Evolutionary conservation across 75 land plant genomes (phyloP), one percentile per base, ranked within the genome.

Genomic region (Chamaecyparis obtusa): DNA sequence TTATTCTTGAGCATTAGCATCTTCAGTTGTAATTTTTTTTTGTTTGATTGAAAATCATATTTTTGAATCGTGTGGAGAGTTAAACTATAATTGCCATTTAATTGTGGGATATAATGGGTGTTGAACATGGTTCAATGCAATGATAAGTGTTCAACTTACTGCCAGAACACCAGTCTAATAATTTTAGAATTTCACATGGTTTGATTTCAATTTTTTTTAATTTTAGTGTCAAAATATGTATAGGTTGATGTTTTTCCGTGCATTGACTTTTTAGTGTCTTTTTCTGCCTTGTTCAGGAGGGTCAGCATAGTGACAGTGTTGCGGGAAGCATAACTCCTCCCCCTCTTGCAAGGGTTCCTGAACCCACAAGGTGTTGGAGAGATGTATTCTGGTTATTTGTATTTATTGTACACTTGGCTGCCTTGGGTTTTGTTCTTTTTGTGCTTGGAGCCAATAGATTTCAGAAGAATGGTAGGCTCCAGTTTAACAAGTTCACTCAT

Each of bases 311-410:
- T 51, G 92, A 83, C 39, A 71, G 84, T 64, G 76, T 33, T 43
- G 89, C 84, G 16, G 89, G 89, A 60, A 87, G 89, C 36, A 90
- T 64, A 83, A 89, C 88, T 56, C 88, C 92, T 15, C 87, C 93
- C 16, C 85, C 90, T 15, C 30, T 75, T 27, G 85, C 80, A 32
- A 88, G 91, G 49, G 56, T 37, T 37, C 87, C 91, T 15, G 93
- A 92, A 82, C 89, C 89, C 6, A 77, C 86, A 33, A 90, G 96
- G 19, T 92, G 88, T 55, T 96, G 96, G 95, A 88, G 94, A 54
- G 97, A 96, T 88, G 92, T 96, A n/a, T 96, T 96, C 88, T 96
- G 97, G 97, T 88, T 93, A 78, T 83, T 57, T 21, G 81, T 92
- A 24, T 96, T 96, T 88, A 37, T 90, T 44, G 15, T 94, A 2